Evolutionary conservation across 805 yeast species (phyloP).

Genomic region (Saccharomycopsis schoenii): DNA sequence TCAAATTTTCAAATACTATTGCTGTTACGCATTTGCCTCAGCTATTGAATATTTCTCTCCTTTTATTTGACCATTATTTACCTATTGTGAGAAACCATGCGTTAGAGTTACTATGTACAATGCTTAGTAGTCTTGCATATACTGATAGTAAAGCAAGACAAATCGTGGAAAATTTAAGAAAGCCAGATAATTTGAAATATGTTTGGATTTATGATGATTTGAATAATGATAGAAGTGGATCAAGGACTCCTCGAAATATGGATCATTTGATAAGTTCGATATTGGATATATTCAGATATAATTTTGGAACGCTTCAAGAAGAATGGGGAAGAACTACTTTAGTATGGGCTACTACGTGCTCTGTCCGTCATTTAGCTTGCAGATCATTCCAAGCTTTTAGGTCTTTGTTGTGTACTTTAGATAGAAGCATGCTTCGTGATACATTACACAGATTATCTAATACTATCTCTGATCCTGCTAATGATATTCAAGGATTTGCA

Average conservation of each 20-base stretch:
- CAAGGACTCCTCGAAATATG: constrained; percentile 81
- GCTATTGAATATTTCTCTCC: constrained; percentile 68
- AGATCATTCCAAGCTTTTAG: constrained; percentile 91
- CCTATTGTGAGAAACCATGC: constrained; percentile 81
- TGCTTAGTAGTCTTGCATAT: constrained; percentile 52
- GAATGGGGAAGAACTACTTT: constrained; percentile 83
- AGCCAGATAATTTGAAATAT: constrained; percentile 32
- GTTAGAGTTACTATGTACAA: constrained; percentile 58
- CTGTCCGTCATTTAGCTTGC: constrained; percentile 94
- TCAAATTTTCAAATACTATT: constrained; percentile 37
- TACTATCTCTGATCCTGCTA: constrained; percentile 81
- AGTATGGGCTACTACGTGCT: constrained; percentile 95
- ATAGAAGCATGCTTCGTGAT: constrained; percentile 81
- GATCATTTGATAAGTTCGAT: constrained; percentile 58
- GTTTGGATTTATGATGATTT: constrained; percentile 87
- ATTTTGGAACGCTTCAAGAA: constrained; percentile 46
- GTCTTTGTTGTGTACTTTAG: constrained; percentile 69
- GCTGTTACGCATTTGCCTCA: constrained; percentile 55
- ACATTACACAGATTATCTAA: constrained; percentile 89
- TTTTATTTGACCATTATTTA: constrained; percentile 80
- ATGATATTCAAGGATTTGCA: constrained; percentile 91
- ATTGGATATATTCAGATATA: constrained; percentile 42
- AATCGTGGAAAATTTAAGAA: constrained; percentile 48
- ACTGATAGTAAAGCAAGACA: constrained; percentile 44
- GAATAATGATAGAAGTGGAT: constrained; percentile 64